Conservation (phyloP, 1,284 basidiomycete species). For the Tausonia pullulans region DNA sequence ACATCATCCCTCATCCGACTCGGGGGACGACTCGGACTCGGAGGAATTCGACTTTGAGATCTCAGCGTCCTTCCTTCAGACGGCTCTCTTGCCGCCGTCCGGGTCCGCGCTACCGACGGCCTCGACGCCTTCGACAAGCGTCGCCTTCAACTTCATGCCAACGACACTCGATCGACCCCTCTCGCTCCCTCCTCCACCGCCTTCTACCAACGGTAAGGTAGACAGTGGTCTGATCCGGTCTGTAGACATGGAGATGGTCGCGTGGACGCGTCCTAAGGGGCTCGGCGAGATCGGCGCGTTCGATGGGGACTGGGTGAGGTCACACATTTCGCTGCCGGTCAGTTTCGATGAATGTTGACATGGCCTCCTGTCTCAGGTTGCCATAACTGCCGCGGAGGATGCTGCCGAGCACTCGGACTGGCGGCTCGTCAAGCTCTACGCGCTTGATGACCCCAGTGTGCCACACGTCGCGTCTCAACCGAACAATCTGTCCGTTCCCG, state of each 20-base stretch:
- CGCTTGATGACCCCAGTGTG: constrained; percentile 16
- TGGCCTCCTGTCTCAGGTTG: constrained; percentile 5
- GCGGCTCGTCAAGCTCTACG: constrained; percentile 17
- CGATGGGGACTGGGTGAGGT: constrained; percentile 15
- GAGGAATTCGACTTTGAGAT: constrained; percentile 14
- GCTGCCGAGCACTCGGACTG: constrained; percentile 17
- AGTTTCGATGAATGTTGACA: not conserved
- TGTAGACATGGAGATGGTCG: not conserved
- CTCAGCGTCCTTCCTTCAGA: constrained; percentile 14
- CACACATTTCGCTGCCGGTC: not conserved
- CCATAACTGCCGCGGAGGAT: constrained; percentile 18
- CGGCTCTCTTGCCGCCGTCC: constrained; percentile 7
- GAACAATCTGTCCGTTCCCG: not conserved
- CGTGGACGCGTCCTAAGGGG: constrained; percentile 2
- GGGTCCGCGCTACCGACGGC: not conserved
- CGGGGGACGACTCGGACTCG: not conserved
- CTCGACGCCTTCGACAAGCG: not conserved
- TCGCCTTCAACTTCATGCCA: not conserved
- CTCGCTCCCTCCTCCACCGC: too few species aligned
- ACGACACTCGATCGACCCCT: not conserved
- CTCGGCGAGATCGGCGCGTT: constrained; percentile 14
- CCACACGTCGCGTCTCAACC: not conserved
- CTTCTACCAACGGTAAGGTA: not conserved
- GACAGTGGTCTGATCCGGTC: not conserved
- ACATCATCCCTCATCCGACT: not conserved